phyloP scores from a whole-genome alignment of 2,329 filamentous ascomycete species.

The Pseudogymnoascus sp. region DNA sequence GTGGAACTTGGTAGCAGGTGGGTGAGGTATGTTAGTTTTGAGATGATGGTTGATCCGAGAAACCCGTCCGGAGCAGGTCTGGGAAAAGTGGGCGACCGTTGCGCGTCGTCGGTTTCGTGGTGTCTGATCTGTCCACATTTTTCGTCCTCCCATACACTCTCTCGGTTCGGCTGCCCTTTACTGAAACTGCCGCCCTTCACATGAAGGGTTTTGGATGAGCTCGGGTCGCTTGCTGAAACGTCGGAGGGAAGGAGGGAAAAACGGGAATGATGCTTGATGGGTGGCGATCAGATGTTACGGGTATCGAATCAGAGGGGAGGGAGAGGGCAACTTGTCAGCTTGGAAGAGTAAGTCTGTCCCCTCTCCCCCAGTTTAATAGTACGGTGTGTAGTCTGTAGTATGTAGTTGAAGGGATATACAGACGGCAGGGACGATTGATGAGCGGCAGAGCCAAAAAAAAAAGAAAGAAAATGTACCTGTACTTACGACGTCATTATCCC shows the following conservation, averaged over 20 bases:
- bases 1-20: not conserved
- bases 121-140: too few relatives aligned
- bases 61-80: too few relatives aligned
- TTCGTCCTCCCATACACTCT: too few relatives aligned
- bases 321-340: not conserved
- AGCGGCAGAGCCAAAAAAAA: too few relatives aligned
- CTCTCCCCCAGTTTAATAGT: not conserved
- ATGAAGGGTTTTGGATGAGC: not conserved
- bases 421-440: not conserved
- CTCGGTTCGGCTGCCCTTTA: too few relatives aligned
- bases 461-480: not conserved
- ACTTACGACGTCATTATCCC: not conserved
- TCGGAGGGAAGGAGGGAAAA: not conserved
- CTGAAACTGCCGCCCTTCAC: not conserved
- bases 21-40: too few relatives aligned
- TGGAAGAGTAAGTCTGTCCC: not conserved
- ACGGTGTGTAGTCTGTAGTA: not conserved
- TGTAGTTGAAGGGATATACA: too few relatives aligned
- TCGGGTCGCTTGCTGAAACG: not conserved
- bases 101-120: not conserved
- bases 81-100: not conserved
- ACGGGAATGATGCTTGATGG: not conserved
- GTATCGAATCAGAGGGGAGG: not conserved
- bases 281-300: not conserved
- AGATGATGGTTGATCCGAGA: not conserved